Evolutionary conservation across 2,329 filamentous ascomycete species (phyloP).

Genomic region (Graphilbum ipis-grandicollis): DNA sequence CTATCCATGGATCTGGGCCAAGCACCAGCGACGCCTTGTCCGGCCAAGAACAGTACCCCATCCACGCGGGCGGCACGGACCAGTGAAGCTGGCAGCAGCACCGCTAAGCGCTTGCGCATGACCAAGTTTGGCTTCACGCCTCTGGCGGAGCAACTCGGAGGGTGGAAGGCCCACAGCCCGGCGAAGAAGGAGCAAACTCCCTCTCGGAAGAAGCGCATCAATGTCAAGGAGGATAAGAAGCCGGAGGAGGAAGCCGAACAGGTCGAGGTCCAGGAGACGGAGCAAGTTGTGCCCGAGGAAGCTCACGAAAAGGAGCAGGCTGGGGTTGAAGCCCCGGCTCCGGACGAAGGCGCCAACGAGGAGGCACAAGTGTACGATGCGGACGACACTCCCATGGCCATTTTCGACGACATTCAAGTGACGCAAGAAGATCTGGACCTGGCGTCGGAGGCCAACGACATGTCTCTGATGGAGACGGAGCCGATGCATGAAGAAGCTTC

Average conservation of each 20-base stretch:
- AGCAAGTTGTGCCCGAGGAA: not conserved
- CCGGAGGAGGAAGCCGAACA: constrained; percentile 5
- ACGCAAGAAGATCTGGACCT: constrained; percentile 40
- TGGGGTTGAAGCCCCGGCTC: too few species aligned
- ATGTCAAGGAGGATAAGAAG: too few species aligned
- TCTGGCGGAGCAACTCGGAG: constrained; percentile 40
- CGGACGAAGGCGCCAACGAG: not conserved
- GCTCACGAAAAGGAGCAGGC: not conserved
- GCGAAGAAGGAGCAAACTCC: constrained; percentile 15
- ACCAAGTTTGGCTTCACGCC: constrained; percentile 40
- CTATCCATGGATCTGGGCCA: constrained; percentile 4
- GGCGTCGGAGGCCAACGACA: constrained; percentile 39
- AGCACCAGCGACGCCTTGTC: constrained; percentile 25
- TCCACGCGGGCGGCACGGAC: not conserved
- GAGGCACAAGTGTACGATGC: not conserved
- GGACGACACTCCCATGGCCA: constrained; percentile 7
- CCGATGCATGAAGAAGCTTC: constrained; percentile 29
- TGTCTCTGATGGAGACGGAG: constrained; percentile 34
- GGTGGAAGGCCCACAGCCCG: constrained; percentile 46
- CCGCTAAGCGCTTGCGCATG: constrained; percentile 11
- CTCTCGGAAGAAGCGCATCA: not conserved
- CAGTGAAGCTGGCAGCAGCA: constrained; percentile 12
- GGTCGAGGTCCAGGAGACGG: constrained; percentile 9
- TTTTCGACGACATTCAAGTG: constrained; percentile 28
- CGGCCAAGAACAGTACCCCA: constrained; percentile 11